Evolutionary conservation across 176 grass and related monocot genomes (phyloP).

Genomic region (Ensete ventricosum): DNA sequence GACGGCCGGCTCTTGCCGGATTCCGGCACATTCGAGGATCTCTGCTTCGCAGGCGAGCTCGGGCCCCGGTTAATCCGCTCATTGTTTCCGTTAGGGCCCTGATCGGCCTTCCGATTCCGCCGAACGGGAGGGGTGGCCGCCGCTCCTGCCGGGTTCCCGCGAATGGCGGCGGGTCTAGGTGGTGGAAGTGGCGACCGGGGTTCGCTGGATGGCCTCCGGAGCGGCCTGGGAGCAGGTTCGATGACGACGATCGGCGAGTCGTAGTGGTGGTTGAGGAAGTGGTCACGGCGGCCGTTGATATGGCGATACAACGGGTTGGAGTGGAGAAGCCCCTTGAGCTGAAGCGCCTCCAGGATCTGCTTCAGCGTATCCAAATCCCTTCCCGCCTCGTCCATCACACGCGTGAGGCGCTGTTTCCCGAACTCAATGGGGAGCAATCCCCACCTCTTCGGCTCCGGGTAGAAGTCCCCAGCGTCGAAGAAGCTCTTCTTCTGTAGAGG

Average conservation of each 20-base stretch:
- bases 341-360: slow-evolving; percentile 78
- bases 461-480: slow-evolving; percentile 25
- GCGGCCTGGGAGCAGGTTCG: not conserved
- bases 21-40: not conserved
- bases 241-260: slow-evolving; percentile 36
- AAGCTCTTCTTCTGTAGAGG: slow-evolving; percentile 27
- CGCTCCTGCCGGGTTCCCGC: not conserved
- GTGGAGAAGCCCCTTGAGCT: slow-evolving; percentile 82
- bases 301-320: not conserved
- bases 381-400: slow-evolving; percentile 28
- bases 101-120: not conserved
- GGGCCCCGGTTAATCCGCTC: not conserved
- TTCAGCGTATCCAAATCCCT: slow-evolving; percentile 82
- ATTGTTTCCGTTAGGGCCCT: not conserved
- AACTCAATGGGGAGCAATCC: slow-evolving; percentile 25
- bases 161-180: not conserved
- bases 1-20: not conserved
- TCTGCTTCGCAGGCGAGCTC: slow-evolving; percentile 1
- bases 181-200: not conserved
- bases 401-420: slow-evolving; percentile 22
- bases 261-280: not conserved
- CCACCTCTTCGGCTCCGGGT: slow-evolving; percentile 29
- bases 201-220: not conserved
- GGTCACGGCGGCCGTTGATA: slow-evolving; percentile 11
- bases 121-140: not conserved